These are phyloP conservation scores for Zea luxurians DNA, from an alignment of 176 grass and related monocot genomes.

Conservation along the genomic window DNA sequence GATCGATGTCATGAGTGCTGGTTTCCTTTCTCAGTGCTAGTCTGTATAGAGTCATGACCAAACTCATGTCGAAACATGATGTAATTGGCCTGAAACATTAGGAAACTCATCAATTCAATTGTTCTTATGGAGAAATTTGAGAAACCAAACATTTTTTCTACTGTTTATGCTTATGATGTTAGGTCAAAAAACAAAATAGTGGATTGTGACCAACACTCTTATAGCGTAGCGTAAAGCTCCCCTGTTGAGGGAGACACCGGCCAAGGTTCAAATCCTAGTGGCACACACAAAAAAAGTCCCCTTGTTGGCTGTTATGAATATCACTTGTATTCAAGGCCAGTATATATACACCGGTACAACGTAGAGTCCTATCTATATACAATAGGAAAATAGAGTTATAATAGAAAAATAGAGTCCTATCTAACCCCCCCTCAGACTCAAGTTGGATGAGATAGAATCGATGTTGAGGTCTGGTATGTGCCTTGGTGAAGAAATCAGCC, in stretches of 20 bases:
- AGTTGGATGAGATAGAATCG: too few relatives aligned
- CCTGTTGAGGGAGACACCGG: background rate
- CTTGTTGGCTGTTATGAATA: background rate
- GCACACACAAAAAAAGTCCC: background rate
- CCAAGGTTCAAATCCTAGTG: background rate
- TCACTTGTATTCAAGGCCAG: too few relatives aligned
- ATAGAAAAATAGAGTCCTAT: too few relatives aligned
- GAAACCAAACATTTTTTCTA: background rate
- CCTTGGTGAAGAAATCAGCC: too few relatives aligned
- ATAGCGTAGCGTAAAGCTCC: background rate
- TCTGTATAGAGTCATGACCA: background rate
- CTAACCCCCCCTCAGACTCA: too few relatives aligned
- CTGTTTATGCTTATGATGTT: slow-evolving; percentile 8
- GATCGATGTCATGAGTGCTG: background rate
- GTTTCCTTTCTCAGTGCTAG: background rate
- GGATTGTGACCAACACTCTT: background rate
- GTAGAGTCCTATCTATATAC: too few relatives aligned
- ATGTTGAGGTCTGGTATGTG: too few relatives aligned
- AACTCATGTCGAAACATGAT: slow-evolving; percentile 25
- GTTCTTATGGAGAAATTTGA: slow-evolving; percentile 1
- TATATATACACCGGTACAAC: too few relatives aligned
- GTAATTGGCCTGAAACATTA: background rate
- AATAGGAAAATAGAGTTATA: too few relatives aligned
- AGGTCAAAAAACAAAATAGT: background rate
- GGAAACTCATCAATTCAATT: slow-evolving; percentile 6